phyloP scores from a whole-genome alignment of 257 asterid genomes.

The Ocimum tenuiflorum region DNA sequence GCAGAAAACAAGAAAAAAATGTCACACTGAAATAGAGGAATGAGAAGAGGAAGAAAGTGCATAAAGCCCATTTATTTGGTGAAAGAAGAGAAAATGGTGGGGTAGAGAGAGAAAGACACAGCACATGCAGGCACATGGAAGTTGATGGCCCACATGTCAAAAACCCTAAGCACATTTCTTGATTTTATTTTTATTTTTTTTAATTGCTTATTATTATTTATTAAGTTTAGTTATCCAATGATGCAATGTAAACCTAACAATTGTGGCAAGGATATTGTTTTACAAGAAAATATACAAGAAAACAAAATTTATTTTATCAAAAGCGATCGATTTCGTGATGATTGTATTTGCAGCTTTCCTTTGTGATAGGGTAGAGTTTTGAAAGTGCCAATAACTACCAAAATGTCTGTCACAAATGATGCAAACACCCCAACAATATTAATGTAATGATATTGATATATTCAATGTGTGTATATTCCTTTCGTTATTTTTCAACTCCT shows the following conservation, averaged over 20 bases:
- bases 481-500: no score
- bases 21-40: slow-evolving; percentile 10
- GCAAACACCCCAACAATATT: background rate
- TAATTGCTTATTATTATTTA: background rate
- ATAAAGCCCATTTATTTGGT: slow-evolving; percentile 53
- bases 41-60: slow-evolving; percentile 33
- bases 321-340: no score
- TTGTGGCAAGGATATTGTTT: slow-evolving; percentile 12
- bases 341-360: slow-evolving; percentile 9
- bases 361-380: background rate
- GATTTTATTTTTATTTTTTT: background rate
- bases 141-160: slow-evolving; percentile 52
- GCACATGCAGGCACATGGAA: slow-evolving; percentile 94
- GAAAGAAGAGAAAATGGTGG: slow-evolving; percentile 59
- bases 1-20: background rate
- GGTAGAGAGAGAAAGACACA: slow-evolving; percentile 56
- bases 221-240: slow-evolving; percentile 9
- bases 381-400: background rate
- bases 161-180: slow-evolving; percentile 29
- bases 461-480: no score
- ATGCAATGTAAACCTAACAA: slow-evolving; percentile 28
- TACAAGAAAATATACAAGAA: no score
- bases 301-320: no score
- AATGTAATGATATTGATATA: no score
- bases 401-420: background rate